Evolutionary conservation across 805 yeast genomes (phyloP).

Genomic region (Jamesozyma piceae): DNA sequence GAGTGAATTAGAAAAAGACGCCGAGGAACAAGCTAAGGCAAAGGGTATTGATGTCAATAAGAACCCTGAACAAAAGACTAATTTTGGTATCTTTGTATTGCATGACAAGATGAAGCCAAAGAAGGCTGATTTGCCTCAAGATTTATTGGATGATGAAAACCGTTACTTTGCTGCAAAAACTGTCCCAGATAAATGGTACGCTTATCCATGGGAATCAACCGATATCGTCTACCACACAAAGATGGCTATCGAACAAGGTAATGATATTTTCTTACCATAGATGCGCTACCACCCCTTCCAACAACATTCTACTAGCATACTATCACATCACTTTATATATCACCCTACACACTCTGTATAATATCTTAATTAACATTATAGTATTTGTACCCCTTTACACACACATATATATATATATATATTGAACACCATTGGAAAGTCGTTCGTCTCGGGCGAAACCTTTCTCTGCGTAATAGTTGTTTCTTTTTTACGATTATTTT

Average conservation of each 20-base stretch:
- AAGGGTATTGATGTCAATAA: slow-evolving; percentile 37
- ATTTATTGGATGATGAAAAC: slow-evolving; percentile 47
- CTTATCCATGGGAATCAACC: slow-evolving; percentile 78
- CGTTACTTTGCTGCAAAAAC: slow-evolving; percentile 63
- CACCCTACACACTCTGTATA: no score
- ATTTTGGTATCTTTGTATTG: slow-evolving; percentile 65
- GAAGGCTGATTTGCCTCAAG: slow-evolving; percentile 61
- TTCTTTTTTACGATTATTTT: no score
- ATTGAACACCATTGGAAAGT: no score
- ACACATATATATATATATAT: no score
- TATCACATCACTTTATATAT: no score
- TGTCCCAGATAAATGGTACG: slow-evolving; percentile 76
- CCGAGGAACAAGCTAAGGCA: slow-evolving; percentile 48
- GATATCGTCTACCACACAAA: slow-evolving; percentile 67
- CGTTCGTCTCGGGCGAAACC: no score
- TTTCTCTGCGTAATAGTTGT: no score
- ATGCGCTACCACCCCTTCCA: no score
- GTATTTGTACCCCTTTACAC: no score
- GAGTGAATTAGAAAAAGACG: slow-evolving; percentile 64
- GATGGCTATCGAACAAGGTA: slow-evolving; percentile 66
- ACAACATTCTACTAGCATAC: no score
- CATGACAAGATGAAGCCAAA: slow-evolving; percentile 69
- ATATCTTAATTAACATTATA: no score
- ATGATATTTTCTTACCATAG: slow-evolving; percentile 39
- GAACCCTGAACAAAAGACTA: slow-evolving; percentile 42